Base-by-base conservation (phyloP, 345 rosid species). In the Cardamine resedifolia region DNA sequence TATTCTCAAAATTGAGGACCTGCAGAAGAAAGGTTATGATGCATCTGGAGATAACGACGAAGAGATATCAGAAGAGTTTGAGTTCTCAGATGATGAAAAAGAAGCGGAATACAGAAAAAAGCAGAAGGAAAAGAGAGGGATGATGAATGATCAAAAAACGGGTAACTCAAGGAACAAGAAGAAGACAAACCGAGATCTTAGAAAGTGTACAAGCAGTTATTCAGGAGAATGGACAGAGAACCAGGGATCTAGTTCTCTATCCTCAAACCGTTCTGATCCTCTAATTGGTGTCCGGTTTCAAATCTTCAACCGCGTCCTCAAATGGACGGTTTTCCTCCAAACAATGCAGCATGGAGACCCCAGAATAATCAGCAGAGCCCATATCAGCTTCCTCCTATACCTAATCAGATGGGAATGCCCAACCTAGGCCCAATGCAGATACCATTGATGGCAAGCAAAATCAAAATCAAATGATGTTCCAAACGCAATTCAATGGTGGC, bases 1-100 rank as follows among this genome's bases (percentile, higher is more conserved):
- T 71, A 85, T 90, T 67, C 88, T 96, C 48, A 84, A 77, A 59
- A 86, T 88, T 60, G 79, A 87, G 84, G 85, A 83, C 64, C 80
- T 96, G 58, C 81, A 88, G 84, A 84, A 81, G 79, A 96, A 96
- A 86, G 98, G 97, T 16, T 96, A 92, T 47, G 99, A 96, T 85
- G 96, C 97, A 36, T 92, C 99, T 43, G 95, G 96, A 28, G 94
- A 92, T 72, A 81, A 92, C 65, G 99, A 96, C 63, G 99, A 96
- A 81, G 98, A 92, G 88, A 21, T 87, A 51, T 67, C 87, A 4
- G 87, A 88, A 5, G 96, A 91, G 77, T 83, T 64, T 6, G 97
- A 95, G 82, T 96, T 96, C 76, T 96, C 98, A 4, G 98, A 96
- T 78, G 99, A 96, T 71, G 97, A 92, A 83, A 86, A 88, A 79